phyloP scores from a whole-genome alignment of 768 basidiomycete species.

The Boletus patriciae region DNA sequence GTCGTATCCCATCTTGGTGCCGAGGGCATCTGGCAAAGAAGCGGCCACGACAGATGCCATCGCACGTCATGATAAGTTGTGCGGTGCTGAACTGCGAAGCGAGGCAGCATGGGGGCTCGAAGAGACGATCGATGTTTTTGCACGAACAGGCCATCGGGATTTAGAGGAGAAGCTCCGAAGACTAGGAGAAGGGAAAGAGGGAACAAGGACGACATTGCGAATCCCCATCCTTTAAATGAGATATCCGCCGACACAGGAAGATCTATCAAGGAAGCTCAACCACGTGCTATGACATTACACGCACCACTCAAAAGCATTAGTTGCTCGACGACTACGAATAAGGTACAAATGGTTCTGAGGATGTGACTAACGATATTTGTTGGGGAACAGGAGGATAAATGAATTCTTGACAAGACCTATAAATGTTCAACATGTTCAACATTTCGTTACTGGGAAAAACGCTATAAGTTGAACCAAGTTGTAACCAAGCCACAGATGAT shows the following conservation, averaged over 20 bases:
- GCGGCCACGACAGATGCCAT: not conserved
- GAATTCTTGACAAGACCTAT: too few species aligned
- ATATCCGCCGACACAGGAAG: not conserved
- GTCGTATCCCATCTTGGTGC: not conserved
- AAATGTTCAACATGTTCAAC: too few species aligned
- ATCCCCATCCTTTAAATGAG: not conserved
- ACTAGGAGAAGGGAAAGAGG: not conserved
- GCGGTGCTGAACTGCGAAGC: not conserved
- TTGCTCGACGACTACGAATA: not conserved
- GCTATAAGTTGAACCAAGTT: not conserved
- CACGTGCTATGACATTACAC: not conserved
- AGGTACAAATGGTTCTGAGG: not conserved
- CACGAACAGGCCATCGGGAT: not conserved
- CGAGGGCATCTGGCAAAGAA: not conserved
- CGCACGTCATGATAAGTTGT: slow-evolving; percentile 3
- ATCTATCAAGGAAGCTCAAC: not conserved
- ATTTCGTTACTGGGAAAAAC: not conserved
- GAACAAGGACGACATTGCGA: not conserved
- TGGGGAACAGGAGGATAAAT: not conserved
- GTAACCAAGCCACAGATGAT: too few species aligned
- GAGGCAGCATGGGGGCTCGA: not conserved
- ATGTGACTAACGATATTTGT: not conserved
- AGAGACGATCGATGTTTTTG: not conserved
- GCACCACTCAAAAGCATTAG: not conserved
- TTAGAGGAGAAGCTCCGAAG: too few species aligned